Evolutionary conservation across 495 filamentous ascomycete species (phyloP), one percentile per base, ranked within the genome.

Genomic region (Thozetella sp.): DNA sequence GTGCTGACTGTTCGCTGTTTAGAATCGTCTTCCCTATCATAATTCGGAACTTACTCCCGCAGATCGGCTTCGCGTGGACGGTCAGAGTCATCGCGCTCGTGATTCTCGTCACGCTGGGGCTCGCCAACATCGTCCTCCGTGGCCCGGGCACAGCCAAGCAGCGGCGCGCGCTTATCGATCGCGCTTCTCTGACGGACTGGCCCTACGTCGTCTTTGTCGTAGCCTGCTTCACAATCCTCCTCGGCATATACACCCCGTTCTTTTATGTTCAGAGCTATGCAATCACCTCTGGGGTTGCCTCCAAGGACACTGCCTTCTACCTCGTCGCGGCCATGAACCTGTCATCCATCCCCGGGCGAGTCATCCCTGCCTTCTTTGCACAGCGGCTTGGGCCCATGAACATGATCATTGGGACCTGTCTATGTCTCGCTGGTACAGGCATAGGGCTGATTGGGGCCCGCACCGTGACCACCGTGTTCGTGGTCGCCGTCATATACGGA

Each of bases 201-300:
- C 43, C 43, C 11, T 48, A 48, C 20, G n/a, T 48, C 10, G 20
- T 48, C 9, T 48, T 48, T 48, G 43, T 48, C n/a, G 43, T n/a
- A 4, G 43, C 43, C 4, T 48, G 43, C n/a, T 15, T n/a, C 6
- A 48, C 43, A 10, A 13, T 48, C 10, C 20, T 48, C n/a, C 43
- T 48, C n/a, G 43, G 43, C 43, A 48, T 48, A 48, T 48, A 48
- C 43, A 48, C 43, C 11, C 43, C 43, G 9, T 48, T 48, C 43
- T 48, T 48, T n/a, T 48, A 48, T n/a, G n/a, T 48, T 20, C 43
- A 48, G 43, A 48, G 43, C 43, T 48, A 48, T 19, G 43, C 43
- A 10, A 48, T 48, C 43, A 48, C 9, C 9, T 48, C 43, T 4
- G 43, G 43, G 3, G n/a, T 48, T n/a, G 43, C 43, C 9, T 48